Evolutionary conservation across 2,329 filamentous ascomycete genomes (phyloP), one percentile per base, ranked within the genome.

Genomic region (Tolypocladium paradoxum): DNA sequence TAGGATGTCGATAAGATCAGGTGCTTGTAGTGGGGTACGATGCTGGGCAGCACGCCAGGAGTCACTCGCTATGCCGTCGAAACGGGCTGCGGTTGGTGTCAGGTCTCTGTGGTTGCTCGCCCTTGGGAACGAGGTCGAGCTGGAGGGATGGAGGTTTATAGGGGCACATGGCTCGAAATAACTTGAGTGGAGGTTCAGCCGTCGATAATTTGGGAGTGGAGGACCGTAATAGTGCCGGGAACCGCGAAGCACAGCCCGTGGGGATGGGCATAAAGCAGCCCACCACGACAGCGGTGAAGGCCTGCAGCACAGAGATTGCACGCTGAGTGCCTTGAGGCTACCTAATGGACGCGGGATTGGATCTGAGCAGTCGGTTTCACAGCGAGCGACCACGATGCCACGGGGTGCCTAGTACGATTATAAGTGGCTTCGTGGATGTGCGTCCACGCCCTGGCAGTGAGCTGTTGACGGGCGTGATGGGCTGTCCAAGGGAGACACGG

Each of bases 231-330:
- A n/a, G n/a, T n/a, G n/a, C n/a, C n/a, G n/a, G n/a, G 48, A 46
- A 53, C 48, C 40, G 40, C 40, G 48, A 53, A 47, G 48, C 52
- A 22, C 24, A 43, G 46, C n/a, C n/a, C n/a, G n/a, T 22, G 52
- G 52, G 33, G 20, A 6, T 18, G 14, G 24, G 50, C 37, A 11
- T 14, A 18, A 31, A 24, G 36, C 24, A 37, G 11, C 27, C 24
- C 24, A n/a, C 43, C 43, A 45, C 40, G 14, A 20, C 16, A 33
- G 27, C 43, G 24, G 43, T 46, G 43, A 18, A 3, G 7, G 35
- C 35, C 34, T 36, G 38, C 18, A 22, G 38, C 22, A 18, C 38
- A 24, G 12, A 24, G 38, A 27, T 16, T 27, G 20, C 20, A 22
- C 38, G 7, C 37, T 40, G 37, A 22, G 8, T n/a, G n/a, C n/a